These are phyloP conservation scores for Exophiala alcalophila DNA, from an alignment of 2,329 filamentous ascomycete genomes.

Conservation along the genomic window DNA sequence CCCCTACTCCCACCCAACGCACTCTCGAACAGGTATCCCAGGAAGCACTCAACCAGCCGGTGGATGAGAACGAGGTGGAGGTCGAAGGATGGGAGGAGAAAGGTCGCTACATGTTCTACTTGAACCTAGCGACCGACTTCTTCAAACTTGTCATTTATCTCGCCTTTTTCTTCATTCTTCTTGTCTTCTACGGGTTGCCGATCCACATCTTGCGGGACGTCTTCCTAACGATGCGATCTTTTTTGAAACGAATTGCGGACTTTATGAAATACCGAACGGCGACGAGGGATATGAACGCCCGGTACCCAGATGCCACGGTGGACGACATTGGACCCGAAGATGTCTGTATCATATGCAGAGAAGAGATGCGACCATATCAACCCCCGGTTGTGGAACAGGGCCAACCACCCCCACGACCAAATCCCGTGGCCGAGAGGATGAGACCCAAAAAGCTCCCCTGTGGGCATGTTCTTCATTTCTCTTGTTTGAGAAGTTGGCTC, in stretches of 20 bases:
- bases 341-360: constrained; percentile 95
- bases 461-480: constrained; percentile 90
- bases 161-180: constrained; percentile 87
- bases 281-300: constrained; percentile 85
- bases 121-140: constrained; percentile 85
- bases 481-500: constrained; percentile 93
- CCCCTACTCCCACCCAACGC: constrained; percentile 19
- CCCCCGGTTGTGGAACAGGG: constrained; percentile 45
- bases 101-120: constrained; percentile 82
- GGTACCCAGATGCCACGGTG: constrained; percentile 83
- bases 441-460: constrained; percentile 95
- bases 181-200: constrained; percentile 90
- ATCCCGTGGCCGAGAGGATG: constrained; percentile 70
- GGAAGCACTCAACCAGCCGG: constrained; percentile 46
- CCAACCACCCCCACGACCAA: constrained; percentile 31
- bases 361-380: constrained; percentile 86
- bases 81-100: constrained; percentile 96
- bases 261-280: constrained; percentile 88
- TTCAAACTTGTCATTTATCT: constrained; percentile 86
- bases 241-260: constrained; percentile 83
- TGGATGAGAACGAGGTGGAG: constrained; percentile 92
- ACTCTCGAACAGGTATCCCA: constrained; percentile 22
- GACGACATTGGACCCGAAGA: constrained; percentile 84
- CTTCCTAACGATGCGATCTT: constrained; percentile 89
- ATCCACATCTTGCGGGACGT: constrained; percentile 96